Conservation (phyloP, 2,329 filamentous ascomycete genomes). For the Trichoderma endophyticum region DNA sequence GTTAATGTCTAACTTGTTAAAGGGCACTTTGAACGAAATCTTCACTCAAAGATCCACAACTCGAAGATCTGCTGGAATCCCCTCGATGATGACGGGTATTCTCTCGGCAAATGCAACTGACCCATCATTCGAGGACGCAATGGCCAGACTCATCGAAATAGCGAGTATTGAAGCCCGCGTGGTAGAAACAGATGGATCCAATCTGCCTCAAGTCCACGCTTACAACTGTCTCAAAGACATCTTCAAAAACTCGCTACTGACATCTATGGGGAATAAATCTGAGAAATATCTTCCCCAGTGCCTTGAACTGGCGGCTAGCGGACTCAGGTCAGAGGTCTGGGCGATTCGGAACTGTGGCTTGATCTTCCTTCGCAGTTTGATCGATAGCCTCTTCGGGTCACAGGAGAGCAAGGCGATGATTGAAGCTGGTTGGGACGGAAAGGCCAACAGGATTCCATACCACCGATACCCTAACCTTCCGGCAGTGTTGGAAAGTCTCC, state of each 20-base stretch:
- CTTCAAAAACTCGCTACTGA: conserved; percentile 77
- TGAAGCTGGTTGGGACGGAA: conserved; percentile 62
- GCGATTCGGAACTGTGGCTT: conserved; percentile 91
- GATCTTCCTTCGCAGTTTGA: conserved; percentile 81
- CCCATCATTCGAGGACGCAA: conserved; percentile 62
- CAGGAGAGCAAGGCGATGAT: conserved; percentile 65
- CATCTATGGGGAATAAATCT: conserved; percentile 67
- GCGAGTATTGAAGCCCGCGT: conserved; percentile 52
- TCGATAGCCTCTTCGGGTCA: conserved; percentile 74
- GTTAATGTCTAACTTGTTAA: background rate
- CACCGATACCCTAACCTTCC: conserved; percentile 65
- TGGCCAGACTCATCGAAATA: conserved; percentile 60
- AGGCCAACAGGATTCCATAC: conserved; percentile 64
- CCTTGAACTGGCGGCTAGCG: conserved; percentile 74
- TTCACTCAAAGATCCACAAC: conserved; percentile 77
- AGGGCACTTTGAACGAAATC: conserved; percentile 68
- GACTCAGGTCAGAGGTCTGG: conserved; percentile 81
- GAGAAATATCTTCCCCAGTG: conserved; percentile 71
- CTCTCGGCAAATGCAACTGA: conserved; percentile 61
- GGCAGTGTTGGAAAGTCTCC: conserved; percentile 59
- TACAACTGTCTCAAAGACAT: conserved; percentile 92
- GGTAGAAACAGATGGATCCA: conserved; percentile 58
- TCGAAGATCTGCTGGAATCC: conserved; percentile 85
- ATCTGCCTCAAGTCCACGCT: conserved; percentile 87
- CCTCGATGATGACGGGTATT: conserved; percentile 79